phyloP scores from a whole-genome alignment of 2,329 filamentous ascomycete genomes.

The Aspergillus chevalieri region DNA sequence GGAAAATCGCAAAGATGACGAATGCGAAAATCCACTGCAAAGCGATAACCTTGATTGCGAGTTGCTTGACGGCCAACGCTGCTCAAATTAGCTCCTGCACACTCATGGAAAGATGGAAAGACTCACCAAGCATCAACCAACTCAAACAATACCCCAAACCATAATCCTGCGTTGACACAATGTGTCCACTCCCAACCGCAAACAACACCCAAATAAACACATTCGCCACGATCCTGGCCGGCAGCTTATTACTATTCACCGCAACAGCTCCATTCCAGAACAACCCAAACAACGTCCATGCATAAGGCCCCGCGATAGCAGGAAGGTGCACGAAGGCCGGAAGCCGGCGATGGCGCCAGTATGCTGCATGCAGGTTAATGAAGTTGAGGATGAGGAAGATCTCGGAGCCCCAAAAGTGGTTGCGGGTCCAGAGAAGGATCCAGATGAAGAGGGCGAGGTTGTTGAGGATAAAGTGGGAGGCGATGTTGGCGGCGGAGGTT shows the following conservation, averaged over 20 bases:
- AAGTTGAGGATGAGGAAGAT: constrained; percentile 74
- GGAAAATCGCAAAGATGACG: constrained; percentile 68
- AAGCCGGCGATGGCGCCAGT: constrained; percentile 70
- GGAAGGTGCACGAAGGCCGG: constrained; percentile 70
- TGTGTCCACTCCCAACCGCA: constrained; percentile 69
- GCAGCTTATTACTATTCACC: constrained; percentile 60
- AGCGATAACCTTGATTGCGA: constrained; percentile 65
- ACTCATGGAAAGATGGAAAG: neutral
- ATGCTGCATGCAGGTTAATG: constrained; percentile 69
- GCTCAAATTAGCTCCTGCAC: constrained; percentile 4
- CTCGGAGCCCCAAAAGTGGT: constrained; percentile 69
- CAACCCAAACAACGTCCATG: constrained; percentile 78
- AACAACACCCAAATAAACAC: constrained; percentile 82
- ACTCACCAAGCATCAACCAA: constrained; percentile 62
- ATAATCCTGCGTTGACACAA: constrained; percentile 65
- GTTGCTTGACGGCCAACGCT: constrained; percentile 70
- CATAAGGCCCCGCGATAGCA: constrained; percentile 69
- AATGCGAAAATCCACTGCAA: constrained; percentile 94
- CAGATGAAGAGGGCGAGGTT: constrained; percentile 79
- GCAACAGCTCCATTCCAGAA: constrained; percentile 87
- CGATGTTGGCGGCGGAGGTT: constrained; percentile 67
- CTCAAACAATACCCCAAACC: constrained; percentile 75
- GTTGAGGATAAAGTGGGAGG: constrained; percentile 76
- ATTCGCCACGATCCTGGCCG: constrained; percentile 76
- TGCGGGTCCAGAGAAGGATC: constrained; percentile 74